Evolutionary conservation across 805 yeast genomes (phyloP).

Genomic region (Pichia thaimueangensis): DNA sequence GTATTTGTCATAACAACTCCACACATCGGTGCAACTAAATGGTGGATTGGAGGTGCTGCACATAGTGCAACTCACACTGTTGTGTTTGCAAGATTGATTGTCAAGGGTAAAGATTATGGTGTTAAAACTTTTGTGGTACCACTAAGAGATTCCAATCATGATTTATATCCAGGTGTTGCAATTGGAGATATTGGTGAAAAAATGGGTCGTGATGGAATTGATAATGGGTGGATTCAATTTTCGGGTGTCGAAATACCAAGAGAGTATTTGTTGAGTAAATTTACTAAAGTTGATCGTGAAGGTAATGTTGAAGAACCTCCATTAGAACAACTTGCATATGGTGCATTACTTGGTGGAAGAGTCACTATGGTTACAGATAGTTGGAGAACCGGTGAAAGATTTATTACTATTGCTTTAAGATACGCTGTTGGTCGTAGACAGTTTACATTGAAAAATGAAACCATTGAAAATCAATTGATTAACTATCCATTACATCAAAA

Average conservation of each 20-base stretch:
- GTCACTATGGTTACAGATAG: constrained; percentile 87
- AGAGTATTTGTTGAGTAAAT: constrained; percentile 74
- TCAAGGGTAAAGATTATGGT: constrained; percentile 81
- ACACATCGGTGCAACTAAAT: constrained; percentile 85
- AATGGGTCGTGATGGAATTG: constrained; percentile 95
- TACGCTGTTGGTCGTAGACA: constrained; percentile 89
- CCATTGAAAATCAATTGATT: constrained; percentile 62
- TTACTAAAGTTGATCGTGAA: constrained; percentile 59
- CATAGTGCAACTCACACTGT: constrained; percentile 85
- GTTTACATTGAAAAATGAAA: constrained; percentile 47
- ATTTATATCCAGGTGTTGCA: constrained; percentile 69
- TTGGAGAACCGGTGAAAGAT: constrained; percentile 71
- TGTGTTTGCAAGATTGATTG: constrained; percentile 79
- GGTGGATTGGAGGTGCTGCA: constrained; percentile 99
- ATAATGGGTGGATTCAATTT: constrained; percentile 96
- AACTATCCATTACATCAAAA: constrained; percentile 88
- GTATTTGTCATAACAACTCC: constrained; percentile 80
- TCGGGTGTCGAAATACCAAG: constrained; percentile 78
- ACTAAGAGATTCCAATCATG: constrained; percentile 67
- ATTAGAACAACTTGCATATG: constrained; percentile 81
- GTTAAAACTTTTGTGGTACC: constrained; percentile 92
- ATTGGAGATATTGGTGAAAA: constrained; percentile 92
- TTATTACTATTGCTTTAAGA: constrained; percentile 77
- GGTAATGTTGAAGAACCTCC: constrained; percentile 76
- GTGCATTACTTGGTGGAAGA: constrained; percentile 82